Conservation (phyloP, 2,329 filamentous ascomycete species). For the Penicillium sp. region DNA sequence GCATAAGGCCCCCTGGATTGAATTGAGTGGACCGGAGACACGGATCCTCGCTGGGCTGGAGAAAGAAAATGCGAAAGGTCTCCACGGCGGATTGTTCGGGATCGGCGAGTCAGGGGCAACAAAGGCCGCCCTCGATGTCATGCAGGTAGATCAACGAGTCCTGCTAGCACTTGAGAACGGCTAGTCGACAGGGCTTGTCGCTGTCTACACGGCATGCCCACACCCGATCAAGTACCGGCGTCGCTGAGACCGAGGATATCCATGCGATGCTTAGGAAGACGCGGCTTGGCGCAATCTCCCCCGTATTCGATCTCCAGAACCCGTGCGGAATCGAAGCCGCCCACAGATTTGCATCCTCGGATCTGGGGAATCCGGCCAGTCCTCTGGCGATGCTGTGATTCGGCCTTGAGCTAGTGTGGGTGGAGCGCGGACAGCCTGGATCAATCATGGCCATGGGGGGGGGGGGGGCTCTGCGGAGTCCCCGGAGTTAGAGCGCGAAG, state of each 20-base stretch:
- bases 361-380: too few relatives aligned
- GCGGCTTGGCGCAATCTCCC: slow-evolving; percentile 5
- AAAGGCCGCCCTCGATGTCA: slow-evolving; percentile 6
- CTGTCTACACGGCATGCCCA: slow-evolving; percentile 3
- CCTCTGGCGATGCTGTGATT: too few relatives aligned
- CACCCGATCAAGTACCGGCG: slow-evolving; percentile 19
- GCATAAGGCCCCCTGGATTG: too few relatives aligned
- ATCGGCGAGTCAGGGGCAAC: slow-evolving; percentile 15
- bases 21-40: too few relatives aligned
- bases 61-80: slow-evolving; percentile 26
- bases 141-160: slow-evolving; percentile 6
- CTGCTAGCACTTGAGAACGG: slow-evolving; percentile 22
- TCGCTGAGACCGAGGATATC: too few relatives aligned
- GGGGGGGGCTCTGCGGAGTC: too few relatives aligned
- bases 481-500: too few relatives aligned
- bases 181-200: slow-evolving; percentile 13
- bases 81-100: slow-evolving; percentile 16
- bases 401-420: too few relatives aligned
- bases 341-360: too few relatives aligned
- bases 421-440: too few relatives aligned
- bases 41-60: slow-evolving; percentile 17
- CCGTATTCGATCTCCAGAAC: slow-evolving; percentile 1
- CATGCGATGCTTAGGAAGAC: too few relatives aligned
- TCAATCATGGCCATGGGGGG: too few relatives aligned
- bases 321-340: neutral